Conservation (phyloP, 305 asterid genomes). For the Plantago coronopus region DNA sequence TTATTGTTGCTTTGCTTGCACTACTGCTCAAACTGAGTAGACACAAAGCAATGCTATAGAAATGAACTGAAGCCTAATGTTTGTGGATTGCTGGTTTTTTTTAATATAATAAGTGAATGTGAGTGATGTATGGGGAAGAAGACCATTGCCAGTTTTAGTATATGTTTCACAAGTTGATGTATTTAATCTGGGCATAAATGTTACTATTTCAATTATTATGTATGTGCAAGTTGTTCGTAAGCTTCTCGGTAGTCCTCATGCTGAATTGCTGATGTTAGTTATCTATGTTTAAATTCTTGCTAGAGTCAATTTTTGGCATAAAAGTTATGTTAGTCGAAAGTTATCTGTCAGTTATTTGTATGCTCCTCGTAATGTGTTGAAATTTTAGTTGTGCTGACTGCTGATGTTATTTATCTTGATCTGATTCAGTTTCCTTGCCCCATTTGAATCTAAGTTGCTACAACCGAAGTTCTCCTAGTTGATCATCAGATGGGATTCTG, state of each 20-base stretch:
- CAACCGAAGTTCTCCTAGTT: slow-evolving; percentile 27
- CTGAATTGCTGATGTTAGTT: background rate
- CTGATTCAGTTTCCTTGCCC: slow-evolving; percentile 11
- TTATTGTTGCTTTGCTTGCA: slow-evolving; percentile 25
- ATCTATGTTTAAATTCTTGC: background rate
- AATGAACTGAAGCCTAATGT: background rate
- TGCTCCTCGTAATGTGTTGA: slow-evolving; percentile 13
- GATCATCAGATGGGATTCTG: slow-evolving; percentile 46
- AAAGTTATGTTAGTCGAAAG: background rate
- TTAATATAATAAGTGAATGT: background rate
- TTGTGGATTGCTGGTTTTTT: background rate
- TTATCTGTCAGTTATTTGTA: background rate
- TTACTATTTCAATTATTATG: background rate
- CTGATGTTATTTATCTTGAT: background rate
- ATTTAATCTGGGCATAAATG: background rate
- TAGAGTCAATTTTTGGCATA: background rate
- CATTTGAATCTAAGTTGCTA: slow-evolving; percentile 24
- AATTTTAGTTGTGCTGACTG: background rate
- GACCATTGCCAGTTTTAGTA: background rate
- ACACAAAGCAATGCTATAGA: slow-evolving; percentile 23
- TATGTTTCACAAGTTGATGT: background rate
- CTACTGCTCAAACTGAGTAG: slow-evolving; percentile 25
- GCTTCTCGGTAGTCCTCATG: background rate
- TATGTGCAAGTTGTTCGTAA: background rate
- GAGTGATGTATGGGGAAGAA: background rate